Evolutionary conservation across 2,329 filamentous ascomycete species (phyloP), one percentile per base, ranked within the genome.

Genomic region (Teratosphaeria destructans): DNA sequence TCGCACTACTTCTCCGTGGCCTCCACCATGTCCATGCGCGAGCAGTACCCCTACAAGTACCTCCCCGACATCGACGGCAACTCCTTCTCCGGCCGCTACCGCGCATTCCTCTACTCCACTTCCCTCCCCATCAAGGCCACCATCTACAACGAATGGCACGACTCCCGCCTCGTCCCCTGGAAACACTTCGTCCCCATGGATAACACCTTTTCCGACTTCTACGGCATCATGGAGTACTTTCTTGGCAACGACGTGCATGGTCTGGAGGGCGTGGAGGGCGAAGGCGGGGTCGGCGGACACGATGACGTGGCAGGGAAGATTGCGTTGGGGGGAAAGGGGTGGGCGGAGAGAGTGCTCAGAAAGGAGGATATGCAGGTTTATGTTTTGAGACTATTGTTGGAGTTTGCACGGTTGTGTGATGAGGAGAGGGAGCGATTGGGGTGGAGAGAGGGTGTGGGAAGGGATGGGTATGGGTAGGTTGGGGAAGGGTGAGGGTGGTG

Each of bases 101-200:
- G 70, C 7, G 70, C 66, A 0, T 90, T 92, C 70, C 75, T 93
- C 27, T 79, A 82, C 37, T 88, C 84, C 34, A 88, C 83, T 2
- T 85, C 82, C 16, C 72, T 92, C 8, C 87, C 87, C 0, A 83
- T 94, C 74, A 94, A 93, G 75, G 83, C 86, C 5, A 90, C 89
- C 0, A 77, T 93, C 26, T 94, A 86, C 74, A 80, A 82, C 23
- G 89, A 94, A 71, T 94, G 89, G 89, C 89, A 92, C 68, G 88
- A 92, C 70, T 78, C 64, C 67, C 77, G 70, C 65, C 77, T 93
- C 1, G 77, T 90, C 2, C 80, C 87, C 0, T 94, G 89, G 89
- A 84, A 84, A 67, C 89, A 94, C 72, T 93, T 89, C 66, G 85
- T 91, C 1, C 89, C 89, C 16, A 85, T 93, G 81, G 87, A 91